Evolutionary conservation across 2,329 filamentous ascomycete genomes (phyloP).

Genomic region (Monosporascus cannonballus): DNA sequence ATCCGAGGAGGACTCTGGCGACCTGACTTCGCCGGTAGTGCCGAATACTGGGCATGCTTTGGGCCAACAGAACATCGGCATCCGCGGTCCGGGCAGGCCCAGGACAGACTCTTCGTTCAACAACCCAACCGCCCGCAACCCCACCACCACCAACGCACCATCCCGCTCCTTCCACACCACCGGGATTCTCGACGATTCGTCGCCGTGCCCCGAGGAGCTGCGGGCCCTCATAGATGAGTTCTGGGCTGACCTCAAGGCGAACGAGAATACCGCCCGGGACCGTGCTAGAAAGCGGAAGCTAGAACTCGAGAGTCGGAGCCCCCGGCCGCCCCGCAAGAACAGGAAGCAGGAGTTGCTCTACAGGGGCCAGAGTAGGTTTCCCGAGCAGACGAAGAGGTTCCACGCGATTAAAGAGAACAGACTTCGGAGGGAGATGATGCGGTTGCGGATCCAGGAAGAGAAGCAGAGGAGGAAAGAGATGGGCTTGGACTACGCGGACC

Average conservation of each 20-base stretch:
- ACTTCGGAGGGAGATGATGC: constrained; percentile 3
- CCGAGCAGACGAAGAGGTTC: constrained; percentile 3
- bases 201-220: not conserved
- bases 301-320: not conserved
- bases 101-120: not conserved
- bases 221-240: not conserved
- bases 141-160: not conserved
- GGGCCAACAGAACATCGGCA: not conserved
- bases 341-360: not conserved
- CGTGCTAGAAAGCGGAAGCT: not conserved
- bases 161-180: not conserved
- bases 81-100: not conserved
- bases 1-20: too few species aligned
- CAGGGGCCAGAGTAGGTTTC: constrained; percentile 5
- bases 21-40: not conserved
- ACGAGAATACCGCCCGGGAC: not conserved
- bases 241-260: not conserved
- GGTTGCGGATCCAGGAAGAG: not conserved
- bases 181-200: not conserved
- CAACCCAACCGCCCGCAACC: not conserved
- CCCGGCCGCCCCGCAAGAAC: not conserved
- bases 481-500: not conserved
- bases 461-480: not conserved
- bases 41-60: not conserved
- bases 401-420: constrained; percentile 5